These are phyloP conservation scores for Acer campestre DNA, from an alignment of 345 rosid genomes.

Conservation along the genomic window DNA sequence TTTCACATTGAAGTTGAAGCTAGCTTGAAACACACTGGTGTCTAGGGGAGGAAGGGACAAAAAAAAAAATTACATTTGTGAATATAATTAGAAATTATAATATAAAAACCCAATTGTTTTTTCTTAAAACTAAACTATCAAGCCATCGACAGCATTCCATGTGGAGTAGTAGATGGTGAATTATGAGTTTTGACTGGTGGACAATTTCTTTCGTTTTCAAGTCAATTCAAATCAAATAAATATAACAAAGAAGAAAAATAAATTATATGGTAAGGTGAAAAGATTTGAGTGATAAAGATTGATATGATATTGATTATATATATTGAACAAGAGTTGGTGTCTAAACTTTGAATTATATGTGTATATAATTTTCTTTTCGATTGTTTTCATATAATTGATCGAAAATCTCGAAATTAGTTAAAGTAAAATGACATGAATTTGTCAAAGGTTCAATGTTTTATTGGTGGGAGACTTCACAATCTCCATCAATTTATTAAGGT, in stretches of 20 bases:
- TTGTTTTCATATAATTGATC: slow-evolving; percentile 4
- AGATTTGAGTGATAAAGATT: not conserved
- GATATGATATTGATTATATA: not conserved
- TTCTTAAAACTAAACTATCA: not conserved
- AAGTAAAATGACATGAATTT: no score
- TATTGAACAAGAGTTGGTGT: no score
- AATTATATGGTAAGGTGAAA: not conserved
- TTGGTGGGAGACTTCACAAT: no score
- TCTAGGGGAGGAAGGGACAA: no score
- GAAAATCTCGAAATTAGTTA: not conserved
- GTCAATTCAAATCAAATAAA: not conserved
- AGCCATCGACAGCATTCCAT: slow-evolving; percentile 16
- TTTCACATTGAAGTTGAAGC: slow-evolving; percentile 18
- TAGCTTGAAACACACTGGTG: not conserved
- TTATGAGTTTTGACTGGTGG: not conserved
- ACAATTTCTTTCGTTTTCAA: slow-evolving; percentile 19
- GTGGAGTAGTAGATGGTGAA: slow-evolving; percentile 12
- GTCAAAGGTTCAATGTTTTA: no score
- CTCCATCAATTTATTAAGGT: no score
- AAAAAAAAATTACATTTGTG: not conserved
- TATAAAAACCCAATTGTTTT: not conserved
- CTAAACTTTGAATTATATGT: no score
- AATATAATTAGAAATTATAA: not conserved
- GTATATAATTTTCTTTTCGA: not conserved
- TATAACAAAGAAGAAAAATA: not conserved